Percentiles rank a stretch among this genome's conserved stretches.
Conservation (phyloP, 176 grass and related monocot genomes). For the Oryza glumipatula region DNA sequence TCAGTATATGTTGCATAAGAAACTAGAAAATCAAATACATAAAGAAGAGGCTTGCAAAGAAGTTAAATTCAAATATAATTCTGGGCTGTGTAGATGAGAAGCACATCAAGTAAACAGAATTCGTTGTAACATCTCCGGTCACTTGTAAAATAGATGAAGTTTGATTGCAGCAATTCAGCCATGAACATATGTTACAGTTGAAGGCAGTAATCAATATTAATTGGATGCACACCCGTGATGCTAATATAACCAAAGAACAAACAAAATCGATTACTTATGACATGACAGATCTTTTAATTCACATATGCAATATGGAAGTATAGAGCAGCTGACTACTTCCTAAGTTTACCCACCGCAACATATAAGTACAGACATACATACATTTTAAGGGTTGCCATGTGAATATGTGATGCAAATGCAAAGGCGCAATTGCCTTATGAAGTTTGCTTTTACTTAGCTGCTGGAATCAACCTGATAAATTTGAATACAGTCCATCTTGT, state of each 20-base stretch:
- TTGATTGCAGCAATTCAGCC: neutral
- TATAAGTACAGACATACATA: neutral
- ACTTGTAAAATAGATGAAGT: neutral
- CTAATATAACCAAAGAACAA: neutral
- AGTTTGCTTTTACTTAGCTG: neutral
- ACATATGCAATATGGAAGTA: neutral
- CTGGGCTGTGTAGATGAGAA: neutral
- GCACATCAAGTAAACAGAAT: neutral
- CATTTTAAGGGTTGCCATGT: neutral
- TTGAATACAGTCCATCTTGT: neutral
- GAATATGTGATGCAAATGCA: neutral
- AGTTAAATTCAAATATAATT: constrained; percentile 3
- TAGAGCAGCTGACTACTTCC: neutral
- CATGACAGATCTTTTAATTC: neutral
- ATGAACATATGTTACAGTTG: constrained; percentile 12
- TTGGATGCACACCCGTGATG: neutral
- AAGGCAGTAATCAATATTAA: neutral
- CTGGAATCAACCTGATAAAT: neutral
- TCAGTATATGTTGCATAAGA: neutral
- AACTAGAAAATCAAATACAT: neutral
- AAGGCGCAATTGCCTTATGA: neutral
- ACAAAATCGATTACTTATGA: neutral
- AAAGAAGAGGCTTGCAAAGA: neutral
- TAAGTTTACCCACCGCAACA: constrained; percentile 8
- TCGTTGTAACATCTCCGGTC: neutral